These are phyloP conservation scores for Knoxdaviesia proteae DNA, from an alignment of 2,329 filamentous ascomycete genomes.

Conservation along the genomic window DNA sequence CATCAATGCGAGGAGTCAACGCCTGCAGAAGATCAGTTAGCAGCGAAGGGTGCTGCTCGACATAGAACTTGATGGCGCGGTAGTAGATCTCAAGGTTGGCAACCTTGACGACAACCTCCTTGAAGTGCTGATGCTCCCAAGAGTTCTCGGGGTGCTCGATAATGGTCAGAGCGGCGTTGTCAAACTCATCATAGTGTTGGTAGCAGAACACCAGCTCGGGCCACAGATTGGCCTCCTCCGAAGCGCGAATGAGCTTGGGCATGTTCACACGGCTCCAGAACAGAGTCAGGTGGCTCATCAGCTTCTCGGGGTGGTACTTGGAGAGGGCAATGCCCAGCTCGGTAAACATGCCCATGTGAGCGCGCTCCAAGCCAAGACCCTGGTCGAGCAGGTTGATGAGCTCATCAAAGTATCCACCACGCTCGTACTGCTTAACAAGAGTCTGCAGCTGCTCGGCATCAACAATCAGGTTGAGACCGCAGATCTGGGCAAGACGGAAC, in stretches of 20 bases:
- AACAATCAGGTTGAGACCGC: slow-evolving; percentile 91
- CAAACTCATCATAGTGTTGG: slow-evolving; percentile 94
- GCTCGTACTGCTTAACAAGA: slow-evolving; percentile 91
- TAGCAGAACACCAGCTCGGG: slow-evolving; percentile 96
- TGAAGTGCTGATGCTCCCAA: slow-evolving; percentile 99
- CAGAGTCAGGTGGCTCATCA: slow-evolving; percentile 97
- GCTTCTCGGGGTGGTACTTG: slow-evolving; percentile 83
- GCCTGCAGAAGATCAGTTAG: slow-evolving; percentile 88
- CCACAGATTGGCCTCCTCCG: slow-evolving; percentile 90
- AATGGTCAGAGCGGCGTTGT: slow-evolving; percentile 90
- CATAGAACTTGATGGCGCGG: slow-evolving; percentile 86
- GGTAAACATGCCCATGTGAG: slow-evolving; percentile 96
- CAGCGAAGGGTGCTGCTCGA: slow-evolving; percentile 88
- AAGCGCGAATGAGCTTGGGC: slow-evolving; percentile 84
- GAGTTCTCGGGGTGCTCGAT: slow-evolving; percentile 95
- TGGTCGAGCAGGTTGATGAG: slow-evolving; percentile 87
- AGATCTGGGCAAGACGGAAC: slow-evolving; percentile 96
- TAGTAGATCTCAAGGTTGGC: slow-evolving; percentile 99
- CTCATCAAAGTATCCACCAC: slow-evolving; percentile 94
- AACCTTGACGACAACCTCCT: slow-evolving; percentile 95
- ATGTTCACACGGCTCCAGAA: slow-evolving; percentile 98
- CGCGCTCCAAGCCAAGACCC: slow-evolving; percentile 76
- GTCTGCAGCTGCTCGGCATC: slow-evolving; percentile 89
- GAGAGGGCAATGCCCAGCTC: slow-evolving; percentile 77
- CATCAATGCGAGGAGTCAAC: slow-evolving; percentile 82